Conservation (phyloP, 345 rosid genomes). For the Citrus maxima region DNA sequence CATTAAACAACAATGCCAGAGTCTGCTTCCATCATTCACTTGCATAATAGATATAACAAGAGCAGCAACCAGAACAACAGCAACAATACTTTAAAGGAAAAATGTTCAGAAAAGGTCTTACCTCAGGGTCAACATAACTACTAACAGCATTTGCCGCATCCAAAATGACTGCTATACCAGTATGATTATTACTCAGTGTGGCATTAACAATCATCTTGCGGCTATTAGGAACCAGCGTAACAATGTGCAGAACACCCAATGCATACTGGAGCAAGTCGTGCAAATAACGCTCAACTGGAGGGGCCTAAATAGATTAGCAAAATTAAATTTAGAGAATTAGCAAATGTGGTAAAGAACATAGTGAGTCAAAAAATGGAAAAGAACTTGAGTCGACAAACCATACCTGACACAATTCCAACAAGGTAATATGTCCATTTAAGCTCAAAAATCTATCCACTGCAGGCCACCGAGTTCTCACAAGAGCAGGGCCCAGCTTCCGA, state of each 20-base stretch:
- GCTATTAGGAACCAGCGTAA: constrained; percentile 73
- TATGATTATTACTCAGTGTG: constrained; percentile 82
- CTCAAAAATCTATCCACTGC: constrained; percentile 74
- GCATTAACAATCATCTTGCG: constrained; percentile 88
- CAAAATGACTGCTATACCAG: constrained; percentile 87
- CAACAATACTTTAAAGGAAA: neutral
- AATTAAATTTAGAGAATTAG: constrained; percentile 9
- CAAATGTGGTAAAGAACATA: neutral
- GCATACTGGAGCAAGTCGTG: constrained; percentile 98
- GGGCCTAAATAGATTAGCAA: constrained; percentile 59
- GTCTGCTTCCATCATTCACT: constrained; percentile 4
- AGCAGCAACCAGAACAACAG: constrained; percentile 5
- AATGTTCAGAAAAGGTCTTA: constrained; percentile 18
- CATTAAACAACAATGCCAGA: neutral
- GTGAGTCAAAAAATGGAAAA: neutral
- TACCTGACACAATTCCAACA: constrained; percentile 98
- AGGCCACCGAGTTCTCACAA: constrained; percentile 87
- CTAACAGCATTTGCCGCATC: constrained; percentile 86
- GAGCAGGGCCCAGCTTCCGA: constrained; percentile 86
- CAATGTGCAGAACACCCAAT: constrained; percentile 91
- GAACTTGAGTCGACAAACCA: constrained; percentile 12
- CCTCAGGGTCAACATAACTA: constrained; percentile 94
- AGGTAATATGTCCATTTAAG: constrained; percentile 78
- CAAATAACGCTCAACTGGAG: constrained; percentile 92
- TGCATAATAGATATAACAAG: neutral